Conservation (phyloP, 129 eudicot species). For the Arctium lappa region DNA sequence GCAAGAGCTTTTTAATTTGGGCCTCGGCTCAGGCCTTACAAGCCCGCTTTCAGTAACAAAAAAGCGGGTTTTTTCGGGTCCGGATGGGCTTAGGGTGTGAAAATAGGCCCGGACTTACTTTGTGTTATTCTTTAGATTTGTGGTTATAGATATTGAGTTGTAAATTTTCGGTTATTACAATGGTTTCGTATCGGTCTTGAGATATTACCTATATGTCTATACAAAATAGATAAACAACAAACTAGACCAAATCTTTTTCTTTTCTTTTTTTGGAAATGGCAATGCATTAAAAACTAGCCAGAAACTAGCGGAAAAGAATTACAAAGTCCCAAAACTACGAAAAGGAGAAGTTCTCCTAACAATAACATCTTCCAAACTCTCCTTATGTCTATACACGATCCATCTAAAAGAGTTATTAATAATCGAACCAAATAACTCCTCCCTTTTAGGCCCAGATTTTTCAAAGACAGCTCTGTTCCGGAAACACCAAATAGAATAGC, state of each 20-base stretch:
- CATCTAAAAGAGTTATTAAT: too few species aligned
- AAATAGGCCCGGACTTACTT: background rate
- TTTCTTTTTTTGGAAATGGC: too few species aligned
- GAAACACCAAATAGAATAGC: too few species aligned
- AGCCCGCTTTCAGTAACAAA: background rate
- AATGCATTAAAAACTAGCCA: too few species aligned
- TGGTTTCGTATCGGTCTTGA: background rate
- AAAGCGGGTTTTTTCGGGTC: background rate
- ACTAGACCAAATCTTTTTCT: background rate
- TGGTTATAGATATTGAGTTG: background rate
- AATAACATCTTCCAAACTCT: too few species aligned
- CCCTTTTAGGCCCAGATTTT: too few species aligned
- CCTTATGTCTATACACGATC: too few species aligned
- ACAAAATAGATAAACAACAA: background rate
- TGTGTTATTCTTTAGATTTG: background rate
- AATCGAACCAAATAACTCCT: too few species aligned
- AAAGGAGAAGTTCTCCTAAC: too few species aligned
- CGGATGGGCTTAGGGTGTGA: background rate
- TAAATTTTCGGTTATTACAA: background rate
- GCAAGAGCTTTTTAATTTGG: background rate
- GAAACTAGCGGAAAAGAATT: too few species aligned
- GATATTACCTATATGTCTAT: background rate
- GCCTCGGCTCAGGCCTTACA: background rate
- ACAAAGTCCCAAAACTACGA: too few species aligned
- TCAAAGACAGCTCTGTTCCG: too few species aligned